Evolutionary conservation across 1,139 yeast species (phyloP).

Genomic region (Protomyces gravidus): DNA sequence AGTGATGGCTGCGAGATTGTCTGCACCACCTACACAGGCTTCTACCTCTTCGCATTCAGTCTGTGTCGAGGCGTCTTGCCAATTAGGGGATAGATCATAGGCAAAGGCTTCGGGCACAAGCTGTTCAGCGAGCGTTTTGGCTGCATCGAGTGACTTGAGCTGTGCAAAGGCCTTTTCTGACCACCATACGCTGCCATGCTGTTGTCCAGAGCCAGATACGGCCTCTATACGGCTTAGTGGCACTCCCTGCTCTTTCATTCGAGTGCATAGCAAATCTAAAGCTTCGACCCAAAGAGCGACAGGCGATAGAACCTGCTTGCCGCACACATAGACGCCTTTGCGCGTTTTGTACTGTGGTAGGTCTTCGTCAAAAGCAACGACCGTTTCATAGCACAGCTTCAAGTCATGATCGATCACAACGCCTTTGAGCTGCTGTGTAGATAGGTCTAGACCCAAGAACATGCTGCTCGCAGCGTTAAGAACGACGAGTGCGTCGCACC

Average conservation of each 20-base stretch:
- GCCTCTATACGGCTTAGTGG: conserved; percentile 62
- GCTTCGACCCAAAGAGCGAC: conserved; percentile 89
- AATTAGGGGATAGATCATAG: conserved; percentile 69
- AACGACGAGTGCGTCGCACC: too few relatives aligned
- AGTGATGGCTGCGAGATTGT: conserved; percentile 59
- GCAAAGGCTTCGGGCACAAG: conserved; percentile 53
- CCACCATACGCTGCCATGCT: conserved; percentile 89
- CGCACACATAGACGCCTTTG: conserved; percentile 58
- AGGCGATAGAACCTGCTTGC: conserved; percentile 63
- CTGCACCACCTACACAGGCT: conserved; percentile 57
- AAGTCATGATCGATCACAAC: conserved; percentile 58
- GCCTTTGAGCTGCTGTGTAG: conserved; percentile 84
- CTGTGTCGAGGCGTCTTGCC: conserved; percentile 92
- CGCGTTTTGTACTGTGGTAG: conserved; percentile 47
- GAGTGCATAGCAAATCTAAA: conserved; percentile 57
- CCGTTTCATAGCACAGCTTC: conserved; percentile 53
- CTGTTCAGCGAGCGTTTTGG: conserved; percentile 39
- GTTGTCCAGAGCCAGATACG: conserved; percentile 84
- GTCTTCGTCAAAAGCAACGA: conserved; percentile 69
- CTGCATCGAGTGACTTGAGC: conserved; percentile 42
- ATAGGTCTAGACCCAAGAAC: conserved; percentile 70
- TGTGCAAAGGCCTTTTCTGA: conserved; percentile 47
- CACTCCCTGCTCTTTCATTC: conserved; percentile 52
- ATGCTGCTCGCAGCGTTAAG: too few relatives aligned
- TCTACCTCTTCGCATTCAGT: conserved; percentile 64